Conservation (phyloP, 208 protist species). For the Kentomonas sorsogonicus region DNA sequence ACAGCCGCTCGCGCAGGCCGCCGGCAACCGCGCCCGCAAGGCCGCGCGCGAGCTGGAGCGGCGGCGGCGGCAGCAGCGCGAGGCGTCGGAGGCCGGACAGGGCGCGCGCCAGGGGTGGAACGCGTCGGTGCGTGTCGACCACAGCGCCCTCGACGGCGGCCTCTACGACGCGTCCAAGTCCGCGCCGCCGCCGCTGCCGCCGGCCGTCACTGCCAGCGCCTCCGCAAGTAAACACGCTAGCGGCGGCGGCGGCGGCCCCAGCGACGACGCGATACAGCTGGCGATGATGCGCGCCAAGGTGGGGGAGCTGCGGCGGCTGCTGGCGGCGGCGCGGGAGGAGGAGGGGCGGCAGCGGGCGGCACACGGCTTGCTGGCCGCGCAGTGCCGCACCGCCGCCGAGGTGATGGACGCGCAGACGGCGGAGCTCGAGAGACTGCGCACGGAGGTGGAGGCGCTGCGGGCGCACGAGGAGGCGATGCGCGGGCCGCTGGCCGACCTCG, state of each 20-base stretch:
- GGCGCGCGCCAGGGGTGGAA: background rate
- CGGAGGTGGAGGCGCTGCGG: slow-evolving; percentile 38
- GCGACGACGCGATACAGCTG: slow-evolving; percentile 26
- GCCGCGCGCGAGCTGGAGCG: slow-evolving; percentile 11
- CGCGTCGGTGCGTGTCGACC: background rate
- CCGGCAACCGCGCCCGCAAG: slow-evolving; percentile 44
- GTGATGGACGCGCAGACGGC: slow-evolving; percentile 58
- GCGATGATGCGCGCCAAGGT: slow-evolving; percentile 50
- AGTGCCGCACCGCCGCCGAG: slow-evolving; percentile 40
- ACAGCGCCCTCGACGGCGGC: background rate
- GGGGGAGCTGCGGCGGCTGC: slow-evolving; percentile 55
- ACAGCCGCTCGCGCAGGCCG: slow-evolving; percentile 55
- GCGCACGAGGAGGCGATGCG: slow-evolving; percentile 31
- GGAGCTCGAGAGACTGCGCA: slow-evolving; percentile 40
- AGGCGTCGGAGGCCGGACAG: background rate
- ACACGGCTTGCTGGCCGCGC: slow-evolving; percentile 43
- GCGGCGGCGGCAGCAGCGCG: background rate
- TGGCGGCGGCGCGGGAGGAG: slow-evolving; percentile 32
- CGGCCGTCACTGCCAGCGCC: background rate
- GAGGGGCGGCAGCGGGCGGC: slow-evolving; percentile 39
- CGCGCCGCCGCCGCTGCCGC: background rate
- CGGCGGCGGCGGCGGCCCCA: background rate
- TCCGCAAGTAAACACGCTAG: background rate
- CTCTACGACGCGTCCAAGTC: background rate
- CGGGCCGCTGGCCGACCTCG: slow-evolving; percentile 34